Percentiles rank a stretch among this genome's conserved stretches.
phyloP scores from a whole-genome alignment of 495 filamentous ascomycete species.

The Tricharina praecox region DNA sequence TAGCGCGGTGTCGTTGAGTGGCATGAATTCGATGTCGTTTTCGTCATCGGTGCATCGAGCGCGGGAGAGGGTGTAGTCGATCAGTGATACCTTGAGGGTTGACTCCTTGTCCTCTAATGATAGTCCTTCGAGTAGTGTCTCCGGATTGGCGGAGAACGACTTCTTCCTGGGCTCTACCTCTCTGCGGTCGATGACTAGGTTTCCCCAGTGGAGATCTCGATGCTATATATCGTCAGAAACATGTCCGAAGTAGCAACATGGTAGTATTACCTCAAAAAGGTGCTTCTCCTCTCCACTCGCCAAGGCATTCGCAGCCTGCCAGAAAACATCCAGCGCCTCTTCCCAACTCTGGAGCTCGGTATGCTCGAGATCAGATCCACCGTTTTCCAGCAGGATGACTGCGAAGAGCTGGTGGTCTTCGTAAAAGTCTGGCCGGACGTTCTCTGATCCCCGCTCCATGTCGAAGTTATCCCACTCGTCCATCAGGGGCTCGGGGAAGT shows the following conservation, averaged over 20 bases:
- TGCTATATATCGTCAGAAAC: too few species aligned
- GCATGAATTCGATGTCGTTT: conserved; percentile 11
- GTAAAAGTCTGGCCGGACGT: conserved; percentile 24
- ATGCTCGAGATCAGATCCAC: conserved; percentile 23
- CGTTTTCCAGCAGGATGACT: conserved; percentile 23
- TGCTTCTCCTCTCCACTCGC: conserved; percentile 15
- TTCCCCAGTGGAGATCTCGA: conserved; percentile 25
- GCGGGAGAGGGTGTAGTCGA: conserved; percentile 26
- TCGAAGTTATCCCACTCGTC: conserved; percentile 23
- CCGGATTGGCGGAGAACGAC: background rate
- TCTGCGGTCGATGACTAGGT: conserved; percentile 26
- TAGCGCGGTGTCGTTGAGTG: conserved; percentile 22
- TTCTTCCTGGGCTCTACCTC: too few species aligned
- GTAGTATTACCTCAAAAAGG: conserved; percentile 17
- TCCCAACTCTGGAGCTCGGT: conserved; percentile 19
- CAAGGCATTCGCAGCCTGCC: conserved; percentile 22
- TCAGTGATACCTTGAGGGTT: conserved; percentile 20
- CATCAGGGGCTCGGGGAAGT: conserved; percentile 18
- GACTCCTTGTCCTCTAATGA: conserved; percentile 1
- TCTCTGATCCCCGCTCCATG: conserved; percentile 24
- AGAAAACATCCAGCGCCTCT: conserved; percentile 23
- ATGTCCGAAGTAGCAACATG: background rate
- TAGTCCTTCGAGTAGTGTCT: conserved; percentile 8
- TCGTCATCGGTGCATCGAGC: conserved; percentile 10
- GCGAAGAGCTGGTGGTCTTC: conserved; percentile 18